These are phyloP conservation scores for Gnomoniopsis smithogilvyi DNA, from an alignment of 2,329 filamentous ascomycete species.

Conservation along the genomic window DNA sequence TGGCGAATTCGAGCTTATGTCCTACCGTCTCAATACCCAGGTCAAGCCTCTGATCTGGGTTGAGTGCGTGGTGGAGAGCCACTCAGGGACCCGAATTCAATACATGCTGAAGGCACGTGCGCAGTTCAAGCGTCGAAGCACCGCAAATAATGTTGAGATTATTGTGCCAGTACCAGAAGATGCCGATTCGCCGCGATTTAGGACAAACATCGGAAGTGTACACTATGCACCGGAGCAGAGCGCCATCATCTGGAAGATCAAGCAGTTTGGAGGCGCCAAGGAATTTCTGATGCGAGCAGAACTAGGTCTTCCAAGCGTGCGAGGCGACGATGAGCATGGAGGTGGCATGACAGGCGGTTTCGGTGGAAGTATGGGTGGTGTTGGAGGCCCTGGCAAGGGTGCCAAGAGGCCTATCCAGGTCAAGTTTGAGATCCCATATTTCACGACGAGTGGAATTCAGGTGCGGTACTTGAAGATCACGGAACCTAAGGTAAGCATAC, in stretches of 20 bases:
- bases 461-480: constrained; percentile 99
- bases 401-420: constrained; percentile 94
- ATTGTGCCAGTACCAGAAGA: constrained; percentile 96
- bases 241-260: constrained; percentile 99
- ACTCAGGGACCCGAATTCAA: constrained; percentile 92
- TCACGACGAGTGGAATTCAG: constrained; percentile 98
- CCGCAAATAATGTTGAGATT: constrained; percentile 98
- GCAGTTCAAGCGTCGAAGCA: constrained; percentile 96
- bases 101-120: constrained; percentile 99
- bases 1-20: constrained; percentile 99
- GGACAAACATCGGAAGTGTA: constrained; percentile 94
- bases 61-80: constrained; percentile 93
- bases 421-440: constrained; percentile 99
- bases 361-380: constrained; percentile 92
- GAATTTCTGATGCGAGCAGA: constrained; percentile 99
- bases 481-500: constrained; percentile 81
- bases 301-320: constrained; percentile 87
- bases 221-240: constrained; percentile 98
- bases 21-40: constrained; percentile 95
- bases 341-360: constrained; percentile 98
- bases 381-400: constrained; percentile 73
- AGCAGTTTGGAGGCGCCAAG: constrained; percentile 97
- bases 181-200: constrained; percentile 91
- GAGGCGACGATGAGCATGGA: constrained; percentile 91
- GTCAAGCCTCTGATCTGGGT: constrained; percentile 99